A percentile compares a stretch with the other conserved stretches of the same genome.
Evolutionary conservation across 2,329 filamentous ascomycete species (phyloP).

Genomic region (Fusarium ambrosium): DNA sequence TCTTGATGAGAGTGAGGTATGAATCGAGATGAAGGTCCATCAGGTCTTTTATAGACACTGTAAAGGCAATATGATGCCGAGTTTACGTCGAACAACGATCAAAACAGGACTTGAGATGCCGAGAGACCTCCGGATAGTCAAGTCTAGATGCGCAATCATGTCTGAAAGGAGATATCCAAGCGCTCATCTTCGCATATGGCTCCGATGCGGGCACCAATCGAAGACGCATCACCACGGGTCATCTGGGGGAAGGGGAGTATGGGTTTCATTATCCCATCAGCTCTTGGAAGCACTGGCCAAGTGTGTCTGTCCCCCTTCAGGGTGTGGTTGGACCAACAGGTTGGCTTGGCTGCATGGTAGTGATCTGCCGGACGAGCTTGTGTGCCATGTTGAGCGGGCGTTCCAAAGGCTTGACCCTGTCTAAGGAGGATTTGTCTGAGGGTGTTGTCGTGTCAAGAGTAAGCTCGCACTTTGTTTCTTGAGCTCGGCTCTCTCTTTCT

Average conservation of each 20-base stretch:
- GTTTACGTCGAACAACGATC: not conserved
- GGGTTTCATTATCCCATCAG: constrained; percentile 37
- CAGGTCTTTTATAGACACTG: constrained; percentile 28
- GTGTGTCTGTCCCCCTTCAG: not conserved
- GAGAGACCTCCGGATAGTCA: constrained; percentile 36
- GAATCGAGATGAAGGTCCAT: not conserved
- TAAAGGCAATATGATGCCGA: not conserved
- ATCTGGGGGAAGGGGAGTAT: constrained; percentile 30
- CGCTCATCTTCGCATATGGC: constrained; percentile 26
- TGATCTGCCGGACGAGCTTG: constrained; percentile 27
- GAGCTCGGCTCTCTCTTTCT: not conserved
- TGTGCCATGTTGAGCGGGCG: not conserved
- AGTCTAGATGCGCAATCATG: constrained; percentile 24
- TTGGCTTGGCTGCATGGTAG: constrained; percentile 33
- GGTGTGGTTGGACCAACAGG: constrained; percentile 15
- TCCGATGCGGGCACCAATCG: constrained; percentile 47
- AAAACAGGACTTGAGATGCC: constrained; percentile 31
- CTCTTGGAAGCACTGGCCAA: constrained; percentile 13
- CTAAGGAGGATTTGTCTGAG: not conserved
- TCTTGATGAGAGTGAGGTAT: not conserved
- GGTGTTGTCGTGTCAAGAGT: not conserved
- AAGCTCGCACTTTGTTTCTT: not conserved
- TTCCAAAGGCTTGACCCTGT: not conserved
- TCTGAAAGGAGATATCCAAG: constrained; percentile 31
- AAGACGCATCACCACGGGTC: constrained; percentile 24